Evolutionary conservation across 2,329 filamentous ascomycete genomes (phyloP), one percentile per base, ranked within the genome.

Genomic region (Xylariaceae sp.): DNA sequence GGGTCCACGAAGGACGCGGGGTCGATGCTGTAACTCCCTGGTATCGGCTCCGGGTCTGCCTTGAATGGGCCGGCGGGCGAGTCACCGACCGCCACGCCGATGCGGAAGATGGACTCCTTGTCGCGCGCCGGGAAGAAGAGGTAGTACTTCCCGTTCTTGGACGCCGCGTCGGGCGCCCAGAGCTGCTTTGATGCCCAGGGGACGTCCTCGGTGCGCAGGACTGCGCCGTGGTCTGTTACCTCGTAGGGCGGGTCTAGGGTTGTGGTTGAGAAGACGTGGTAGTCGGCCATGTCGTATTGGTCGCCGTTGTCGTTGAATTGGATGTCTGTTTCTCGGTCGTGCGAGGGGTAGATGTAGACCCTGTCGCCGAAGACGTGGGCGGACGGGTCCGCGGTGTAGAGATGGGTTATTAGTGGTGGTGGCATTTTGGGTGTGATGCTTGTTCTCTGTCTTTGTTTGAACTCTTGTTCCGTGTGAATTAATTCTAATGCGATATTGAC

Each of bases 211-310:
- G 80, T 74, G 50, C 76, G 77, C 39, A 92, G 79, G 13, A 62
- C 58, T 1, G 87, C 76, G 63, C 87, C 87, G 72, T 91, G 87
- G 73, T 91, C 88, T 18, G 78, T 84, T 2, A 90, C 85, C 16
- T 76, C 74, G 56, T 77, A 78, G 21, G 82, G 73, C 1, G 77
- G 74, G 51, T 81, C 78, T 54, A 81, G 71, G 26, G 73, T 74
- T 10, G 69, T 62, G 22, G 72, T 73, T 60, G 80, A 85, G 71
- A 91, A 85, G 68, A 92, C 88, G 70, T 91, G 87, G 77, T 92
- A 92, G 74, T 92, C 88, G 52, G 74, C 78, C 88, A 91, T 92
- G 74, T 89, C 88, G 69, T 90, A 91, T 69, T 91, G 88, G 72
- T 90, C 87, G 67, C 88, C 88, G 77, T 90, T 89, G 77, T 91